Conservation (phyloP, 768 basidiomycete species). For the Amanita rubescens region DNA sequence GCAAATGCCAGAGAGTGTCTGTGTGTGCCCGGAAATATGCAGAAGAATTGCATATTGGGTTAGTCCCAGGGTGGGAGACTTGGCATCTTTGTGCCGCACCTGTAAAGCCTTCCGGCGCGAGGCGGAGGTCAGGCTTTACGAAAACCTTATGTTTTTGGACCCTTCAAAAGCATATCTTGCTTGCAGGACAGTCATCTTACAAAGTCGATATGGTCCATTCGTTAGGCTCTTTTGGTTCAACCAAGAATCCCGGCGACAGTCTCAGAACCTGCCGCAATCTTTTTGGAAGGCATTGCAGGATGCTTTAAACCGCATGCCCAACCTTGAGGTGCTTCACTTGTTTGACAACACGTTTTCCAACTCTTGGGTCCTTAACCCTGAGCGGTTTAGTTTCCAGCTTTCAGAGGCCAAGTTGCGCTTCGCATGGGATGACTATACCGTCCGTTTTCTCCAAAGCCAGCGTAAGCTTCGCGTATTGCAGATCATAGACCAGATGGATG, state of each 20-base stretch:
- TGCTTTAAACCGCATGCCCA: constrained; percentile 35
- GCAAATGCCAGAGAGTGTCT: background rate
- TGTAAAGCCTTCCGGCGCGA: constrained; percentile 40
- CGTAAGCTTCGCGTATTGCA: constrained; percentile 32
- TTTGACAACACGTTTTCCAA: constrained; percentile 30
- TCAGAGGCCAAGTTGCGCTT: constrained; percentile 41
- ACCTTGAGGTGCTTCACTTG: constrained; percentile 37
- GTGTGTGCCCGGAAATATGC: constrained; percentile 31
- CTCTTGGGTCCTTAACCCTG: constrained; percentile 40
- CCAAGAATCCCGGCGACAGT: constrained; percentile 23
- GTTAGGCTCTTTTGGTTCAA: constrained; percentile 39
- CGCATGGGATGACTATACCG: constrained; percentile 38
- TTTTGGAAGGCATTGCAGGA: constrained; percentile 40
- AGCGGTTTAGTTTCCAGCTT: constrained; percentile 37
- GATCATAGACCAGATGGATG: constrained; percentile 19
- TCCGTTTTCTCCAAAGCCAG: constrained; percentile 44
- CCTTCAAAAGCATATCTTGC: constrained; percentile 26
- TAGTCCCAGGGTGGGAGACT: constrained; percentile 23
- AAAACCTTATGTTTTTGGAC: constrained; percentile 30
- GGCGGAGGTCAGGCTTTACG: constrained; percentile 42
- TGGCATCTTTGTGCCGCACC: constrained; percentile 35
- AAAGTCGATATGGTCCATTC: constrained; percentile 29
- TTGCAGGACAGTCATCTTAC: constrained; percentile 29
- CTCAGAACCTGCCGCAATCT: constrained; percentile 16
- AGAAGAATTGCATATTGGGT: constrained; percentile 31